Percentiles rank a stretch among this genome's conserved stretches.
phyloP scores from a whole-genome alignment of 2,329 filamentous ascomycete species.

The Cercospora sesami region DNA sequence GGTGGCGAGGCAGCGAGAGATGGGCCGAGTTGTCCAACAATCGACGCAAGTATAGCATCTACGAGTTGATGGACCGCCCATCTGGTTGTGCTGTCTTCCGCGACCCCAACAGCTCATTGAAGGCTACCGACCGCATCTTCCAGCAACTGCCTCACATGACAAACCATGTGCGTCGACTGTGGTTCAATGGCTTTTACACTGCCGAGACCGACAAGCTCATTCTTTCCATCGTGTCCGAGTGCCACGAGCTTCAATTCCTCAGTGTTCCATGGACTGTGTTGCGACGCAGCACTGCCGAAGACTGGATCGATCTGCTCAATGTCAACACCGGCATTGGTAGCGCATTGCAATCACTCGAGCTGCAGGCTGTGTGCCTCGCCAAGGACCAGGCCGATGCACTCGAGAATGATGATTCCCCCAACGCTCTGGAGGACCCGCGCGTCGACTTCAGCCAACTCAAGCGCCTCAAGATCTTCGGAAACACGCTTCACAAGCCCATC shows the following conservation, averaged over 20 bases:
- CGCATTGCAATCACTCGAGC: slow-evolving; percentile 53
- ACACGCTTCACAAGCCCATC: slow-evolving; percentile 55
- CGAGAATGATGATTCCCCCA: slow-evolving; percentile 40
- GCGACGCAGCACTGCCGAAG: slow-evolving; percentile 49
- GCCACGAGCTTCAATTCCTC: slow-evolving; percentile 49
- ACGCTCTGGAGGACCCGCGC: slow-evolving; percentile 45
- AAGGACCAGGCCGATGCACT: slow-evolving; percentile 46
- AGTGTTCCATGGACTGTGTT: slow-evolving; percentile 57
- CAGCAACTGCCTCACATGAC: slow-evolving; percentile 48
- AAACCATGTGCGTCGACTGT: slow-evolving; percentile 53
- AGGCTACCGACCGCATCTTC: slow-evolving; percentile 51
- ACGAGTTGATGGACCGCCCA: slow-evolving; percentile 51
- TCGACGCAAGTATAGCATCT: slow-evolving; percentile 46
- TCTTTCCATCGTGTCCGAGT: slow-evolving; percentile 51
- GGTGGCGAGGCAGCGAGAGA: slow-evolving; percentile 55
- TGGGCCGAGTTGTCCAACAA: slow-evolving; percentile 52
- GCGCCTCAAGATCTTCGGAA: slow-evolving; percentile 56
- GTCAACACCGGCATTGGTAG: slow-evolving; percentile 41
- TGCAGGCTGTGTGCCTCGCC: slow-evolving; percentile 53
- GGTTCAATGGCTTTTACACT: slow-evolving; percentile 57
- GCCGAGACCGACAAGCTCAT: slow-evolving; percentile 53
- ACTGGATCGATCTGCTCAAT: slow-evolving; percentile 53
- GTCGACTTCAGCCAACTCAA: slow-evolving; percentile 53
- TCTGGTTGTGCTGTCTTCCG: slow-evolving; percentile 53
- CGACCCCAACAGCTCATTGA: slow-evolving; percentile 53